Evolutionary conservation across 1,139 yeast species (phyloP).

Genomic region (Sugiyamaella xylanicola): DNA sequence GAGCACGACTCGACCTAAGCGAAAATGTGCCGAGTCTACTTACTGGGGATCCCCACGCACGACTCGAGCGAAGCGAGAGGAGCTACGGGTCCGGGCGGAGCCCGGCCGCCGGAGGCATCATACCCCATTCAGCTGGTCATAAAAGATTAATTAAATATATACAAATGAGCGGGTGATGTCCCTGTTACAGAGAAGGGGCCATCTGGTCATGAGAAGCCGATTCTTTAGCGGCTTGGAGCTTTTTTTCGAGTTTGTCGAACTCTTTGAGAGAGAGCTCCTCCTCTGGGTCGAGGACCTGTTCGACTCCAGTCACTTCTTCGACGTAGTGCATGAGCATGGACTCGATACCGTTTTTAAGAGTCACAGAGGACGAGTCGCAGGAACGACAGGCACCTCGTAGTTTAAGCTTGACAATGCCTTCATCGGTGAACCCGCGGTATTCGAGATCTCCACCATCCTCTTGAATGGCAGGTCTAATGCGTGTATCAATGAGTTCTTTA

Average conservation of each 20-base stretch:
- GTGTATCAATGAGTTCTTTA: conserved; percentile 87
- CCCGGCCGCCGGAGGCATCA: neutral
- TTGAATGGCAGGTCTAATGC: conserved; percentile 85
- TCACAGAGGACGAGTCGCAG: conserved; percentile 75
- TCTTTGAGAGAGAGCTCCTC: conserved; percentile 64
- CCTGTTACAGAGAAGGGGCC: conserved; percentile 33
- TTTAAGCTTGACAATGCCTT: conserved; percentile 72
- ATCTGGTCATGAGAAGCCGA: conserved; percentile 23
- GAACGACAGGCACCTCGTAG: conserved; percentile 83
- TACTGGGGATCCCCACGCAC: neutral
- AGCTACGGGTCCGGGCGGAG: neutral
- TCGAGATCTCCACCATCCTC: conserved; percentile 86
- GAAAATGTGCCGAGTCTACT: neutral
- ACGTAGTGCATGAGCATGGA: conserved; percentile 82
- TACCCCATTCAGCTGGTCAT: neutral
- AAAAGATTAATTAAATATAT: conserved; percentile 1
- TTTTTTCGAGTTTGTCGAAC: conserved; percentile 64
- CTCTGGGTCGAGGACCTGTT: conserved; percentile 64
- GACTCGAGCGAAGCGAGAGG: neutral
- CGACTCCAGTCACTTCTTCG: conserved; percentile 77
- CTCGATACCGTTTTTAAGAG: conserved; percentile 79
- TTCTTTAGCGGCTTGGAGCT: conserved; percentile 35
- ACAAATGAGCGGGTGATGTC: conserved; percentile 5
- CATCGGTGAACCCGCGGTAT: conserved; percentile 65
- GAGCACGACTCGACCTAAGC: neutral